Percentiles rank a stretch among this genome's conserved stretches.
phyloP scores from a whole-genome alignment of 306 rosid species.

The Prunus campanulata region DNA sequence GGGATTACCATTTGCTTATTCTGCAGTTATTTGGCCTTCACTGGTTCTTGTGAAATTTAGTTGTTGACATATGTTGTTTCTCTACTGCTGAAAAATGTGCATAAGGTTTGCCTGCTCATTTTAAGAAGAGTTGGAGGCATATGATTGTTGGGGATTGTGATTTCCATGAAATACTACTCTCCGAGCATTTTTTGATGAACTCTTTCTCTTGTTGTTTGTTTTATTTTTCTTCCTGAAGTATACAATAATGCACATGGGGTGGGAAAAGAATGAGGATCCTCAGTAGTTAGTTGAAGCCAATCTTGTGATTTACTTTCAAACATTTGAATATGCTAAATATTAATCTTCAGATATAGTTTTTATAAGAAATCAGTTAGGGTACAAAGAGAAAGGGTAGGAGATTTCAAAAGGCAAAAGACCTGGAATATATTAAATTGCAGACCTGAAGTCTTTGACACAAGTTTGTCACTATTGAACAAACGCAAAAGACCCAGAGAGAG shows the following conservation, averaged over 20 bases:
- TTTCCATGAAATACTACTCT: neutral
- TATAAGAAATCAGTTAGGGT: too few relatives aligned
- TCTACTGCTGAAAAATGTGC: neutral
- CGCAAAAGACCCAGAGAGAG: too few relatives aligned
- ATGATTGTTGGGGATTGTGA: neutral
- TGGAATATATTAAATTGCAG: too few relatives aligned
- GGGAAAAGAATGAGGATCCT: neutral
- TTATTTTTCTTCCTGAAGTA: neutral
- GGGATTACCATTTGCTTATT: neutral
- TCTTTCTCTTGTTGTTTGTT: neutral
- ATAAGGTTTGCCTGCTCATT: neutral
- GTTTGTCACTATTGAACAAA: too few relatives aligned
- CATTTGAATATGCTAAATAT: neutral
- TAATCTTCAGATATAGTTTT: neutral
- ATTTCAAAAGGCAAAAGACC: too few relatives aligned
- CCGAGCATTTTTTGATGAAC: neutral
- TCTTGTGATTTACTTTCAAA: neutral
- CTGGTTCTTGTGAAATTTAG: neutral
- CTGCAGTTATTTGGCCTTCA: neutral
- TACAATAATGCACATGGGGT: neutral
- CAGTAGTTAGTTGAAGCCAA: neutral
- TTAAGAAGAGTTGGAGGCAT: neutral
- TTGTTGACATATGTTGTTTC: neutral
- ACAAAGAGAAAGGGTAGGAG: too few relatives aligned
- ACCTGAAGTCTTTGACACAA: too few relatives aligned